Evolutionary conservation across 768 basidiomycete species (phyloP).

Genomic region (Phlebiopsis gigantea): DNA sequence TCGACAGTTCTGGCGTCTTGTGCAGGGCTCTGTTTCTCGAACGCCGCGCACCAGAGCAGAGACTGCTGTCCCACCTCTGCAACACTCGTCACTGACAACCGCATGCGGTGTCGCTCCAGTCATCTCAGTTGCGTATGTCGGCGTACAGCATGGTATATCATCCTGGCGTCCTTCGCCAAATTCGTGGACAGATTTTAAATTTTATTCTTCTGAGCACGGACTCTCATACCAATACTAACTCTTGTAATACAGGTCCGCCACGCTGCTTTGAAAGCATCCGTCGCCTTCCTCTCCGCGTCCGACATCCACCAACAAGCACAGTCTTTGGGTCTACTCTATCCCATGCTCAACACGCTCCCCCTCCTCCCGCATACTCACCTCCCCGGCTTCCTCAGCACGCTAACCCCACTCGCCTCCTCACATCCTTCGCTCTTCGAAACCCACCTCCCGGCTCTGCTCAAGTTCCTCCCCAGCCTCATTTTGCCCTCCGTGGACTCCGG

Average conservation of each 20-base stretch:
- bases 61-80: neutral
- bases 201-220: neutral
- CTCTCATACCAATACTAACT: neutral
- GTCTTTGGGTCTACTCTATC: conserved; percentile 50
- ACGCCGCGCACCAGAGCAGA: neutral
- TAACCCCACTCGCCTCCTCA: conserved; percentile 66
- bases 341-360: conserved; percentile 73
- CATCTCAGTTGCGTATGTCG: neutral
- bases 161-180: neutral
- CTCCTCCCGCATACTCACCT: conserved; percentile 48
- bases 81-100: neutral
- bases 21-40: neutral
- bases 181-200: neutral
- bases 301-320: conserved; percentile 59
- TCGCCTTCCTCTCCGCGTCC: conserved; percentile 60
- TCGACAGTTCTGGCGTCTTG: neutral
- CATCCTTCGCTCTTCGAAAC: conserved; percentile 70
- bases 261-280: conserved; percentile 65
- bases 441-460: conserved; percentile 61
- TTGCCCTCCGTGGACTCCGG: conserved; percentile 54
- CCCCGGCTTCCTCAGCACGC: conserved; percentile 58
- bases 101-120: neutral
- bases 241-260: conserved; percentile 51
- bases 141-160: neutral
- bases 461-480: conserved; percentile 63